Percentiles rank a stretch among this genome's conserved stretches.
These are phyloP conservation scores for Alternaria alternata DNA, from an alignment of 2,329 filamentous ascomycete genomes.

Conservation along the genomic window DNA sequence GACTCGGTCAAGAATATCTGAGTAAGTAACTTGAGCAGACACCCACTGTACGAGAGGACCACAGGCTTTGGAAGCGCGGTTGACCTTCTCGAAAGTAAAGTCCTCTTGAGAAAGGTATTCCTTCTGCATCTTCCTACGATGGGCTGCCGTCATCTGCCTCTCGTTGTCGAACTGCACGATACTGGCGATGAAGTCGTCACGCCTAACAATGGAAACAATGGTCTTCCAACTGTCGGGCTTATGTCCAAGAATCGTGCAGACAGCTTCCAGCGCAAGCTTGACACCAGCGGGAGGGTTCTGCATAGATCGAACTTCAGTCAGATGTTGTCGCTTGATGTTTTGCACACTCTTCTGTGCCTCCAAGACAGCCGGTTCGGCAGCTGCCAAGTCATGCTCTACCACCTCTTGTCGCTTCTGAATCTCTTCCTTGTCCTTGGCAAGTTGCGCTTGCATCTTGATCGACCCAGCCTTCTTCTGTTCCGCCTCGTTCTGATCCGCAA, in stretches of 20 bases:
- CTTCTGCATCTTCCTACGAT: slow-evolving; percentile 87
- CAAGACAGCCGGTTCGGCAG: slow-evolving; percentile 89
- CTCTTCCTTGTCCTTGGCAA: slow-evolving; percentile 89
- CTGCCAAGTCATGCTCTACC: slow-evolving; percentile 85
- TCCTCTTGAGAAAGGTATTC: slow-evolving; percentile 93
- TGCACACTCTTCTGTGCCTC: slow-evolving; percentile 96
- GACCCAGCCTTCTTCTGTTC: slow-evolving; percentile 90
- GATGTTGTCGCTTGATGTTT: slow-evolving; percentile 96
- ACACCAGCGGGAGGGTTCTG: slow-evolving; percentile 90
- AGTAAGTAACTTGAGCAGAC: slow-evolving; percentile 94
- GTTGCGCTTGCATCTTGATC: slow-evolving; percentile 83
- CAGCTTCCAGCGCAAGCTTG: slow-evolving; percentile 90
- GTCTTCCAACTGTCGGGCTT: slow-evolving; percentile 90
- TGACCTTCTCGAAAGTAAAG: slow-evolving; percentile 95
- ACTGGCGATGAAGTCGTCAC: slow-evolving; percentile 96
- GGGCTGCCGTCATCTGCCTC: slow-evolving; percentile 84
- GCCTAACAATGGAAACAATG: slow-evolving; percentile 85
- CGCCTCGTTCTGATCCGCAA: slow-evolving; percentile 92
- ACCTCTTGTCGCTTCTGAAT: slow-evolving; percentile 84
- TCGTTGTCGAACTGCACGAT: slow-evolving; percentile 98
- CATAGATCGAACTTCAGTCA: slow-evolving; percentile 98
- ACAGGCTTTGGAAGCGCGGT: slow-evolving; percentile 94
- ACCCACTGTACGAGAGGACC: slow-evolving; percentile 98
- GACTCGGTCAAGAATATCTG: slow-evolving; percentile 94
- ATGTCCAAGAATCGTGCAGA: slow-evolving; percentile 92